Evolutionary conservation across 225 moss, liverwort and hornwort species (phyloP), one percentile per base, ranked within the genome.

Genomic region (Pseudisothecium myosuroides): DNA sequence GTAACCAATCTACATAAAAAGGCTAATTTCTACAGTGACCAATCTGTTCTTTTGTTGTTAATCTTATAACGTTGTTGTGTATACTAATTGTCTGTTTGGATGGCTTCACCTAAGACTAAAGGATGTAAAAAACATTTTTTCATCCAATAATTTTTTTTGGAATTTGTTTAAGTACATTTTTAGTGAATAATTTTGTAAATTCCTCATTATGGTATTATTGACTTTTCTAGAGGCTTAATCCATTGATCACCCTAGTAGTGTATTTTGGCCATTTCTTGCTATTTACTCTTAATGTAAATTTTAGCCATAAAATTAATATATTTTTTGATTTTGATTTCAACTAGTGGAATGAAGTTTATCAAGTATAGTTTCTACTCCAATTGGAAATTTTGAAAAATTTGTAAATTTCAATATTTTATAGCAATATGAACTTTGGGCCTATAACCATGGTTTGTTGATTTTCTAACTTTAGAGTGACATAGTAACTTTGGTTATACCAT

Each of bases 41-140:
- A 67, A n/a, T 2, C 12, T 5, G 3, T 67, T 22, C 2, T 68
- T n/a, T 0, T n/a, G 0, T 23, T 4, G 4, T 23, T 23, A 15
- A 71, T 3, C 9, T 4, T 37, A 1, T 67, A 67, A 67, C 0
- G 0, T 71, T 71, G 41, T 26, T 69, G 24, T 2, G 0, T 3
- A 15, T 3, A 71, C 14, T 41, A 26, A 14, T 4, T 14, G 26
- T 41, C 5, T 0, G 1, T 15, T 41, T 71, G 27, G 26, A 43
- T 72, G 43, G 43, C 7, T 22, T 68, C n/a, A 12, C 22, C 11
- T n/a, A n/a, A 22, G 4, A 21, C 0, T n/a, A 1, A 12, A 22
- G 6, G 68, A n/a, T 37, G 11, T 19, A 36, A 67, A 21, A n/a
- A 67, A n/a, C 3, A 0, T 22, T 21, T n/a, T n/a, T 68, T n/a